Percentiles rank a stretch among this genome's conserved stretches.
phyloP scores from a whole-genome alignment of 306 rosid species.

The Rubus parviflorus region DNA sequence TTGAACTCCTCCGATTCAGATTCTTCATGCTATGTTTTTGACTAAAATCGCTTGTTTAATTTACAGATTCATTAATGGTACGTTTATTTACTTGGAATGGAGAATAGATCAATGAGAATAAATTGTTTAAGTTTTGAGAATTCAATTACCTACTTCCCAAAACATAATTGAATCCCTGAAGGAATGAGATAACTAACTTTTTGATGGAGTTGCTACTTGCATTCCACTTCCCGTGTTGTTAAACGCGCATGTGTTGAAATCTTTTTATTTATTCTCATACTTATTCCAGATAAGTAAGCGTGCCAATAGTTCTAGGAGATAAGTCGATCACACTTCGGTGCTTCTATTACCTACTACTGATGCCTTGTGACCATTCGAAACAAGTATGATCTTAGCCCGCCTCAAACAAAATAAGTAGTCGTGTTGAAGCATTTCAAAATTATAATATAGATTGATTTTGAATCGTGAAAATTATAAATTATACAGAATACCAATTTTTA shows the following conservation, averaged over 20 bases:
- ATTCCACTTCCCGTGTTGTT: not conserved
- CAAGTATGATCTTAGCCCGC: not conserved
- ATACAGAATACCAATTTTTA: constrained; percentile 37
- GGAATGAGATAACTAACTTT: not conserved
- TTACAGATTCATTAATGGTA: not conserved
- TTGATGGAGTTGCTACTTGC: not conserved
- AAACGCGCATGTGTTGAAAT: not conserved
- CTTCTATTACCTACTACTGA: not conserved
- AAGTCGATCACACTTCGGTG: not conserved
- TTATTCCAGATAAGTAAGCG: not conserved
- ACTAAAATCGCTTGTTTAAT: not conserved
- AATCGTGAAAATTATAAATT: constrained; percentile 36
- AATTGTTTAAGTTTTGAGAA: no score
- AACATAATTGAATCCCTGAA: not conserved
- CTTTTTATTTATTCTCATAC: not conserved
- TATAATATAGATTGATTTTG: constrained; percentile 33
- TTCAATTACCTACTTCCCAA: not conserved
- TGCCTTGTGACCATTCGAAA: not conserved
- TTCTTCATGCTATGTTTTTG: not conserved
- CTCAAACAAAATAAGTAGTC: not conserved
- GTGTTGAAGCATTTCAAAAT: not conserved
- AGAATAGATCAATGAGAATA: not conserved
- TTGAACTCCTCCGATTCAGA: not conserved
- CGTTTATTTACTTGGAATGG: not conserved
- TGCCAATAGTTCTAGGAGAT: not conserved